Base-by-base conservation (phyloP, 2,329 filamentous ascomycete genomes). In the Chaetomiaceae sp. region DNA sequence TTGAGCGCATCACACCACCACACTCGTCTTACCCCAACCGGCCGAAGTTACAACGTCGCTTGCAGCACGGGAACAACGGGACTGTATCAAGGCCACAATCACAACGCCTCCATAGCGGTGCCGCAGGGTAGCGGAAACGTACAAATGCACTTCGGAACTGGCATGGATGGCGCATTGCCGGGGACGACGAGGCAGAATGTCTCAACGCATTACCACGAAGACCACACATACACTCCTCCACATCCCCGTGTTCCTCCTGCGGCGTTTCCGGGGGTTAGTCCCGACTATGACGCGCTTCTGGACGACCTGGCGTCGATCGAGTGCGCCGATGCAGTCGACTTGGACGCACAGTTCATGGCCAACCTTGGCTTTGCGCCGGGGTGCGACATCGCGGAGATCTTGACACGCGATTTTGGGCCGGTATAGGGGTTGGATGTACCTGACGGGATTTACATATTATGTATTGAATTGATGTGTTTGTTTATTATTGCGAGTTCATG, bases 311-410 rank as follows among this genome's bases (percentile, higher is more conserved):
- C 70, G 15, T 71, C 72, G n/a, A 69, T 74, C 33, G 72, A 75
- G 48, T 71, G 68, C 52, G 64, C 65, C 1, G 72, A 75, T 43
- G 65, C 67, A 29, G 63, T 76, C 36, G 74, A 77, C 20, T 69
- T 72, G 11, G 78, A 82, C 52, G 70, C 76, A 2, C 76, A 81
- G 51, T 83, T 84, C 56, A 81, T 84, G 79, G 72, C 78, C 36
- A 84, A 84, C 54, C 66, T 84, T 17, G 81, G 81, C 0, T 82
- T 83, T 58, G 78, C 74, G 1, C 79, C 80, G 0, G 79, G 79
- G 20, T 74, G 76, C 27, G 78, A 80, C 47, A 66, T 83, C 40
- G 69, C 72, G 0, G 66, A 62, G 42, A 53, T 59, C 17, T 44
- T 62, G 33, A 57, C 54, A 42, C 61, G 65, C 20, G 66, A 69